Base-by-base conservation (phyloP, 495 filamentous ascomycete genomes). In the Pyronema domesticum region DNA sequence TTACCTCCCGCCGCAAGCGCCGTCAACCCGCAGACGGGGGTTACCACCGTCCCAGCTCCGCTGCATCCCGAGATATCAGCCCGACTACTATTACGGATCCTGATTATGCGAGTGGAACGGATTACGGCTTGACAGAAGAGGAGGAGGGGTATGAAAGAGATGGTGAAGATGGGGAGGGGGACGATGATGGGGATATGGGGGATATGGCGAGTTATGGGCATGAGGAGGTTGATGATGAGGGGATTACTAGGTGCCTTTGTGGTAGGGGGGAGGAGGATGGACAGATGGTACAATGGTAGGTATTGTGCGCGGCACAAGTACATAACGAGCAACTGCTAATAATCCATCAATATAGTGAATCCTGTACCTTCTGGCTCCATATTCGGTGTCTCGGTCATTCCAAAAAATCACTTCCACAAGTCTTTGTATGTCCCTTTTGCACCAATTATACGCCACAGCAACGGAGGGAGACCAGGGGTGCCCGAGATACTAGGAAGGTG, bases 281-380 rank as follows among this genome's bases (percentile, higher is more conserved):
- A 7, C 61, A 62, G 11, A 61, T 65, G 58, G 62, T 65, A 13
- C 61, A 65, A 50, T 65, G 62, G 62, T 58, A 30, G 7, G 8
- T 39, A 19, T 34, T 43, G 1, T 8, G 9, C 35, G 45, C 5
- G 45, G 8, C 19, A 18, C 11, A n/a, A 43, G 1, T 43, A n/a
- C 39, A 5, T 30, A 30, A 30, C 23, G 23, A 30, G 23, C 5
- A 30, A 19, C 19, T 13, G 30, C 47, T 10, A 50, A 34, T 34
- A 51, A 55, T 55, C 57, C 51, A 36, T 30, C 13, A 5, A 46
- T 35, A 54, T 54, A 65, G 62, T 42, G 62, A 65, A 46, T 59
- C 56, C 7, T 65, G 62, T 42, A 58, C 52, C 37, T 56, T 57
- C 33, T 65, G 62, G 58, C 43, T 62, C 23, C 62, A 65, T 46